A percentile compares a stretch with the other conserved stretches of the same genome.
phyloP scores from a whole-genome alignment of 164 flowering plant species.

The Stephania cephalantha region DNA sequence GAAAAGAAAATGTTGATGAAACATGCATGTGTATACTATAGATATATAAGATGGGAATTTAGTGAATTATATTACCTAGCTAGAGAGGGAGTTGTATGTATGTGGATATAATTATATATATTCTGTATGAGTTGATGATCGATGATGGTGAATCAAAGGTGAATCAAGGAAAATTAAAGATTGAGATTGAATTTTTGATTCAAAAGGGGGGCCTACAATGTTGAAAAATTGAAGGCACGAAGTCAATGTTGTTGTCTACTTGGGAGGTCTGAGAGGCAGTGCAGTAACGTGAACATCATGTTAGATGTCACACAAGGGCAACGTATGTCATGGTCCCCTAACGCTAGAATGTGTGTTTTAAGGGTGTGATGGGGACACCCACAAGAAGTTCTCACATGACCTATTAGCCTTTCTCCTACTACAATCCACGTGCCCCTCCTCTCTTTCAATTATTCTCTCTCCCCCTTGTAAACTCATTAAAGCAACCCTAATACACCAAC shows the following conservation, averaged over 20 bases:
- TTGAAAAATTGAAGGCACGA: constrained; percentile 17
- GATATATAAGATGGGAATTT: too few relatives aligned
- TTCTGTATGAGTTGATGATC: too few relatives aligned
- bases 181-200: neutral
- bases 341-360: constrained; percentile 8
- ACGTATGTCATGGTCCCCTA: constrained; percentile 20
- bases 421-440: constrained; percentile 43
- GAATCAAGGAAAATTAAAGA: neutral
- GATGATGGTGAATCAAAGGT: neutral
- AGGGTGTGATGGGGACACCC: constrained; percentile 32
- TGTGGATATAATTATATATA: too few relatives aligned
- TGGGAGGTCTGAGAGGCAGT: constrained; percentile 9
- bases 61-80: too few relatives aligned
- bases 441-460: constrained; percentile 18
- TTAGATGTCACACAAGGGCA: constrained; percentile 39
- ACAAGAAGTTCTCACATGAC: constrained; percentile 45
- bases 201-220: constrained; percentile 13
- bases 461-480: neutral
- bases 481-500: neutral
- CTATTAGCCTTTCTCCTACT: constrained; percentile 38
- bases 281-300: constrained; percentile 29
- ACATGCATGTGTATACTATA: too few relatives aligned
- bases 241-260: constrained; percentile 21
- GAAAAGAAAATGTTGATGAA: too few relatives aligned
- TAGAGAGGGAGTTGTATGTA: too few relatives aligned